Evolutionary conservation across 768 basidiomycete species (phyloP), one percentile per base, ranked within the genome.

Genomic region (Lactarius sanguifluus): DNA sequence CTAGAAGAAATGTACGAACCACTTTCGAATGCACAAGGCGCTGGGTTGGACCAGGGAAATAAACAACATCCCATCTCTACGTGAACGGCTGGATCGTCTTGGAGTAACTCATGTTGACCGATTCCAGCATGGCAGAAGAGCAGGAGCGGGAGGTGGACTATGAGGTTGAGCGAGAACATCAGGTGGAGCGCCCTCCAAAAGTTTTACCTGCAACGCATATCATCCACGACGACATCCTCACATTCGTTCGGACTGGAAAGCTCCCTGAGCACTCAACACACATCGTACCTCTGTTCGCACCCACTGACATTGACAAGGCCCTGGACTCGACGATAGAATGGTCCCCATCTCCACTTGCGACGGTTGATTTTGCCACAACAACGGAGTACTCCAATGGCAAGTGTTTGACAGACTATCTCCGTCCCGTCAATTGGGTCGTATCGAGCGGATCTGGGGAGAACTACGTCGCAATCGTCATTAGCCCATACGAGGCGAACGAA

Each of bases 371-470:
- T 18, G 40, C 30, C 9, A 45, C 32, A 1, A 63, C 62, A 3
- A 57, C 40, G 10, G 20, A 23, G 8, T 3, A 8, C 30, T 56
- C 40, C 5, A 56, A 9, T 4, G 5, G 20, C 28, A 28, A 20
- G 34, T 1, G 20, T 5, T 43, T 64, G 57, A 45, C 56, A n/a
- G 63, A 64, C 5, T 52, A 58, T 34, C 59, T 66, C 30, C 64
- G 64, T 15, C 64, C 64, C 1, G 52, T 65, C 25, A 61, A 60
- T 54, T 65, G 64, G 59, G 56, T 65, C 30, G 59, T 65, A 10
- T 61, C 64, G 20, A 64, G 47, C 32, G 40, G 59, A 47, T 40
- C 50, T 18, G 57, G 57, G 18, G 36, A 38, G 30, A 15, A 57
- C 23, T 32, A 34, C 38, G 41, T 23, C 18, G 16, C 59, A 38